A percentile compares a stretch with the other conserved stretches of the same genome.
Evolutionary conservation across 495 filamentous ascomycete species (phyloP).

Genomic region (Annulohypoxylon moriforme): DNA sequence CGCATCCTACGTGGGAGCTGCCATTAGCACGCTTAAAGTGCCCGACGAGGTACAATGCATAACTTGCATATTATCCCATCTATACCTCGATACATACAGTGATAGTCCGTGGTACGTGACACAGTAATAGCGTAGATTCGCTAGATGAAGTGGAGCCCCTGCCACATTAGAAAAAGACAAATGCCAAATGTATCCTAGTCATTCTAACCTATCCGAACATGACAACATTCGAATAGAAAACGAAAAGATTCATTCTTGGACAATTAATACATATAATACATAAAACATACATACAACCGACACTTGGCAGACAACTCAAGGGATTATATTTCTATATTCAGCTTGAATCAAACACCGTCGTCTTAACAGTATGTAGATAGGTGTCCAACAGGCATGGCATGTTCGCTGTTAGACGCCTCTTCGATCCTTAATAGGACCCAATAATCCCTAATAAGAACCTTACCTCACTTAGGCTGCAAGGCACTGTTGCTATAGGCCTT

Average conservation of each 20-base stretch:
- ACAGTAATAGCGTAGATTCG: constrained; percentile 17
- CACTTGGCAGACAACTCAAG: constrained; percentile 17
- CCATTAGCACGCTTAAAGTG: not conserved
- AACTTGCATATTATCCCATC: constrained; percentile 5
- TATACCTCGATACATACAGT: not conserved
- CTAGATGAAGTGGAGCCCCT: constrained; percentile 16
- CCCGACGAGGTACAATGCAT: not conserved
- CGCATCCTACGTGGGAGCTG: not conserved
- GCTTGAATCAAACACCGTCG: constrained; percentile 1
- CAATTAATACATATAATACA: constrained; percentile 11
- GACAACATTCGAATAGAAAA: constrained; percentile 19
- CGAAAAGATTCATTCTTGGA: not conserved
- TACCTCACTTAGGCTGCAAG: constrained; percentile 25
- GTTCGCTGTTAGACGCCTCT: not conserved
- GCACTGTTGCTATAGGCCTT: constrained; percentile 9
- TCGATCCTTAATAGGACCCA: not conserved
- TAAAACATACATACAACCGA: constrained; percentile 6
- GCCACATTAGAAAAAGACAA: not conserved
- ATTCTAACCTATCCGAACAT: constrained; percentile 21
- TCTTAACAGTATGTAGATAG: not conserved
- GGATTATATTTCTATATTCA: not conserved
- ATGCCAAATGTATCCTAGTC: not conserved
- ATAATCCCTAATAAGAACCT: not conserved
- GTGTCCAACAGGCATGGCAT: too few species aligned
- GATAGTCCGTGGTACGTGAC: constrained; percentile 2